These are phyloP conservation scores for Russula abietina DNA, from an alignment of 768 basidiomycete genomes.

Conservation along the genomic window DNA sequence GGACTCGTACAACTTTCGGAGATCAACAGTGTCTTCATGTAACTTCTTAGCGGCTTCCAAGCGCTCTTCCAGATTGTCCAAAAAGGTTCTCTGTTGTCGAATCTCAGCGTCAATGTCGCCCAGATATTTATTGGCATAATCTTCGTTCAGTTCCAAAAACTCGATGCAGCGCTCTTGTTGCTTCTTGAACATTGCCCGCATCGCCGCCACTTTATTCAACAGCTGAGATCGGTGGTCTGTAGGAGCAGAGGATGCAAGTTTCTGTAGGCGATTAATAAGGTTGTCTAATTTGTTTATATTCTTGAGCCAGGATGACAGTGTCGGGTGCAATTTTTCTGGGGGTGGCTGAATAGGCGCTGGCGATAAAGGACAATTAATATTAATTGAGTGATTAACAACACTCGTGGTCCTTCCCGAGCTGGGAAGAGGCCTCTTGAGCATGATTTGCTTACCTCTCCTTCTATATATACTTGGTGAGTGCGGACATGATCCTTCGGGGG, in stretches of 20 bases:
- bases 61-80: background rate
- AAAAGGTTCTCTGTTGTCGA: background rate
- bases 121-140: background rate
- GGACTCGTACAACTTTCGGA: background rate
- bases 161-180: background rate
- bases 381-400: too few relatives aligned
- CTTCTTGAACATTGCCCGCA: background rate
- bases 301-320: background rate
- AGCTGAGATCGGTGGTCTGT: background rate
- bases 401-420: too few relatives aligned
- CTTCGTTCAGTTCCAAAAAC: background rate
- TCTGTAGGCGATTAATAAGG: background rate
- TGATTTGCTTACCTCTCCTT: too few relatives aligned
- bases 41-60: too few relatives aligned
- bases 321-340: background rate
- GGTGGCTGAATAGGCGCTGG: too few relatives aligned
- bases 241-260: background rate
- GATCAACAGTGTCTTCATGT: background rate
- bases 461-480: constrained; percentile 14
- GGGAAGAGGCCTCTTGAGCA: too few relatives aligned
- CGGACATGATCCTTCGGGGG: constrained; percentile 23
- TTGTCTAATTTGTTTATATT: background rate
- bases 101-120: background rate
- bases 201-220: background rate
- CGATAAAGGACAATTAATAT: too few relatives aligned